phyloP scores from a whole-genome alignment of 2,329 filamentous ascomycete genomes.

The Alternaria arbusti region DNA sequence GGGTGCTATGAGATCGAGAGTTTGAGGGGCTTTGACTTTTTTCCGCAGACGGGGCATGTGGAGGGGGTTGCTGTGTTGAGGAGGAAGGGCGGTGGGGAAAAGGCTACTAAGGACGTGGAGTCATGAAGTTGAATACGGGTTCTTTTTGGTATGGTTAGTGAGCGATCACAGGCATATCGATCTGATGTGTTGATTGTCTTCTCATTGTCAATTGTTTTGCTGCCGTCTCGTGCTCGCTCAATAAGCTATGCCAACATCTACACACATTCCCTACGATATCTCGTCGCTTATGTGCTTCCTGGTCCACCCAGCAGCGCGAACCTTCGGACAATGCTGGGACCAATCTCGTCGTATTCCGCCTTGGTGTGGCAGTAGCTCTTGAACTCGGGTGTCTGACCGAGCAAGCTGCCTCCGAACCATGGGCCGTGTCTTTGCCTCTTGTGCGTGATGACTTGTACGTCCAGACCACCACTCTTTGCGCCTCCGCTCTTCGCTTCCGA shows the following conservation, averaged over 20 bases:
- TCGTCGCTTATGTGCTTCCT: slow-evolving; percentile 69
- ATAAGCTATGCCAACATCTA: slow-evolving; percentile 11
- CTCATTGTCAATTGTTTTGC: slow-evolving; percentile 24
- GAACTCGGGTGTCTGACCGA: slow-evolving; percentile 98
- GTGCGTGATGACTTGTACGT: slow-evolving; percentile 96
- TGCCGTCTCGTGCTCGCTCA: slow-evolving; percentile 22
- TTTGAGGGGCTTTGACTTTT: slow-evolving; percentile 93
- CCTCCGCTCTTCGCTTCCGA: slow-evolving; percentile 92
- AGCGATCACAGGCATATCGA: neutral
- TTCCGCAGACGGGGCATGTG: slow-evolving; percentile 81
- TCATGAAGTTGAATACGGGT: neutral
- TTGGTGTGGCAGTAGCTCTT: slow-evolving; percentile 94
- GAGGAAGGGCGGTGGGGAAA: slow-evolving; percentile 36
- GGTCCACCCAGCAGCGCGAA: slow-evolving; percentile 94
- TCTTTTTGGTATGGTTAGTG: neutral
- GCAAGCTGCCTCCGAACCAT: slow-evolving; percentile 96
- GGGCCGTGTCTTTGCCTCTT: slow-evolving; percentile 96
- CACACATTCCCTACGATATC: neutral
- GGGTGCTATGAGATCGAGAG: slow-evolving; percentile 83
- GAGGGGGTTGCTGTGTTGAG: slow-evolving; percentile 68
- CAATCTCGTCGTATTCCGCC: slow-evolving; percentile 84
- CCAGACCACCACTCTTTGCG: slow-evolving; percentile 89
- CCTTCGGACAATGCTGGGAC: slow-evolving; percentile 91
- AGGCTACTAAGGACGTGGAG: neutral
- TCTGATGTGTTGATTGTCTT: slow-evolving; percentile 6